Base-by-base conservation (phyloP, 208 protist species). In the Trypanosoma scelopori region DNA sequence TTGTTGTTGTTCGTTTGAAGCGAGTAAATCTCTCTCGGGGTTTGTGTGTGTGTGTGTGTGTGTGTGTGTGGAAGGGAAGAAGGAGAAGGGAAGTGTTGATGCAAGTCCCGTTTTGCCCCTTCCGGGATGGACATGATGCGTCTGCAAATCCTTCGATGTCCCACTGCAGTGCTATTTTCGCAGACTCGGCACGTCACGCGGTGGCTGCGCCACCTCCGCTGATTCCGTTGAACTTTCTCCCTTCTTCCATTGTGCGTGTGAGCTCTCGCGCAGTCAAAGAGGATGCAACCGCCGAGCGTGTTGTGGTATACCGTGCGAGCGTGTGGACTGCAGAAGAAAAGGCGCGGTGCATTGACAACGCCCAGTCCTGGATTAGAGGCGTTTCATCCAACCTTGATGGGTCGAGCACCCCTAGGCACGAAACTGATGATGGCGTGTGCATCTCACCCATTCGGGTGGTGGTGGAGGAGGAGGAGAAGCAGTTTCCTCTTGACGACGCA, bases 301-400 rank as follows among this genome's bases (percentile, higher is more conserved):
- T 20, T n/a, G 42, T 58, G 22, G 49, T 47, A 20, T 56, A 13
- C 23, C 16, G 16, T 49, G 18, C 59, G 11, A 45, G 32, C 46
- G 0, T 37, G 16, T 70, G 53, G 64, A 62, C 9, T 22, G 23
- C 30, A 39, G 45, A 62, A 20, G 64, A 70, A 56, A 70, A 61
- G 35, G 3, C 15, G 37, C 46, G 1, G 9, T 56, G 16, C 39
- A 20, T 62, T 3, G 45, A 43, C 35, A 3, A 41, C 3, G 22
- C 47, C 32, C 46, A 22, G n/a, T 20, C 39, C 22, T 61, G 64
- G 55, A 41, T 39, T 49, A 20, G 45, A 41, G 60, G 22, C 15
- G 35, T 9, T 43, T 55, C 59, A 16, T 49, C 37, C n/a, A 49
- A 32, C 22, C 39, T 0, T 57, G 12, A n/a, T 39, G 35, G 16